Evolutionary conservation across 257 asterid genomes (phyloP), one percentile per base, ranked within the genome.

Genomic region (Schizonepeta tenuifolia): DNA sequence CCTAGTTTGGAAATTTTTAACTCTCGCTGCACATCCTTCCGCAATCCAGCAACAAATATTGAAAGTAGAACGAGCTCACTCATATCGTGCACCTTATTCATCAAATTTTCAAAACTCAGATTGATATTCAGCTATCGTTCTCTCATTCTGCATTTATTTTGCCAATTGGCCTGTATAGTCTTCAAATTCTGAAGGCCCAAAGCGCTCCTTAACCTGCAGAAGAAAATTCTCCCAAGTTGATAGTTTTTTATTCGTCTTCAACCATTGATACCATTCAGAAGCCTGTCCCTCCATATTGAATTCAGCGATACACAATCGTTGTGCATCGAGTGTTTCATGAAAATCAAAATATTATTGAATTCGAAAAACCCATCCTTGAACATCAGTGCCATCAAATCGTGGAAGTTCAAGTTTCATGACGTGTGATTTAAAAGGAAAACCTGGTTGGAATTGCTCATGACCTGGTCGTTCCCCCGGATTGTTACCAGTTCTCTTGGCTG

Each of bases 241-340:
- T 31, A 58, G 10, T 2, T 7, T 28, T 5, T 7, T 5, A 14
- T 31, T 55, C 2, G 61, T n/a, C 7, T 55, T 21, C n/a, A 55
- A 5, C 33, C 35, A 55, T 24, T 53, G 58, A 20, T 53, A 53
- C 58, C 58, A 53, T 6, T 53, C 58, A 6, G 28, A 53, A 3
- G 58, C 61, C 12, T 55, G 9, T 22, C 61, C 61, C 36, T 55
- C 61, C 61, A 55, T 20, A 20, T 21, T 55, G 17, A 55, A 55
- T 1, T 36, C 35, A 0, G 61, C 33, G 2, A 55, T 55, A 9
- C 36, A 10, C 61, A 55, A 24, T 10, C 35, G 33, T 55, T 55
- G 61, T 21, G 33, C 15, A 1, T 55, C 61, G 1, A n/a, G 61
- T 9, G 35, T 55, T 1, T 24, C 61, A 12, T 55, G 61, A 55